Conservation (phyloP, 768 basidiomycete genomes). For the Gyrodon lividus region DNA sequence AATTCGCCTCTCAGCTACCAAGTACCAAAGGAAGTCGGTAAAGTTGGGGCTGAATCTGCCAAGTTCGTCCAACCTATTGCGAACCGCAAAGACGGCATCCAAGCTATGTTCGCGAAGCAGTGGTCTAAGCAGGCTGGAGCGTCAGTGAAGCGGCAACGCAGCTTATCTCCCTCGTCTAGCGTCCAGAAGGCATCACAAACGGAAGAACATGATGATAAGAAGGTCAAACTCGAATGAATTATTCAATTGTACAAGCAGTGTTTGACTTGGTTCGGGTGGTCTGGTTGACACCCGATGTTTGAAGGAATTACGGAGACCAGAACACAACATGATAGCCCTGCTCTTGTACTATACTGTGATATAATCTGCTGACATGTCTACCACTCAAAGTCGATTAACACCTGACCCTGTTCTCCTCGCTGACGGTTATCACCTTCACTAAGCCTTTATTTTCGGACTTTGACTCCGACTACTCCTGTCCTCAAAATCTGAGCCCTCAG, state of each 20-base stretch:
- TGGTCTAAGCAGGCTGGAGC: conserved; percentile 22
- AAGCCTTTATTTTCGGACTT: not conserved
- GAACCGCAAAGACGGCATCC: conserved; percentile 80
- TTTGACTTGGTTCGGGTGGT: not conserved
- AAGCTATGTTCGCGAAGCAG: conserved; percentile 78
- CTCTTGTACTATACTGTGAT: conserved; percentile 14
- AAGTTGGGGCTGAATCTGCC: conserved; percentile 80
- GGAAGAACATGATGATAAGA: conserved; percentile 22
- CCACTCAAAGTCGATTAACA: not conserved
- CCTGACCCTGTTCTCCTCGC: not conserved
- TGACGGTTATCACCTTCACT: not conserved
- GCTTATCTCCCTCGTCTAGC: conserved; percentile 10
- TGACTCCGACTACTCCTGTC: conserved; percentile 5
- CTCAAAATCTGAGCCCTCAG: conserved; percentile 43
- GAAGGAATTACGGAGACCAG: not conserved
- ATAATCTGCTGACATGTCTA: conserved; percentile 1
- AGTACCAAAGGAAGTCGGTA: conserved; percentile 89
- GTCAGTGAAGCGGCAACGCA: conserved; percentile 30
- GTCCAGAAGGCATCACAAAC: not conserved
- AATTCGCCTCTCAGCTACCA: conserved; percentile 58
- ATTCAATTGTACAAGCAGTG: not conserved
- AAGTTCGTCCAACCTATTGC: conserved; percentile 80
- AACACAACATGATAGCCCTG: not conserved
- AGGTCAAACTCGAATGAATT: conserved; percentile 14
- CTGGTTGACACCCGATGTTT: not conserved